phyloP scores from a whole-genome alignment of 208 protist species.

The Zelonia costaricensis region DNA sequence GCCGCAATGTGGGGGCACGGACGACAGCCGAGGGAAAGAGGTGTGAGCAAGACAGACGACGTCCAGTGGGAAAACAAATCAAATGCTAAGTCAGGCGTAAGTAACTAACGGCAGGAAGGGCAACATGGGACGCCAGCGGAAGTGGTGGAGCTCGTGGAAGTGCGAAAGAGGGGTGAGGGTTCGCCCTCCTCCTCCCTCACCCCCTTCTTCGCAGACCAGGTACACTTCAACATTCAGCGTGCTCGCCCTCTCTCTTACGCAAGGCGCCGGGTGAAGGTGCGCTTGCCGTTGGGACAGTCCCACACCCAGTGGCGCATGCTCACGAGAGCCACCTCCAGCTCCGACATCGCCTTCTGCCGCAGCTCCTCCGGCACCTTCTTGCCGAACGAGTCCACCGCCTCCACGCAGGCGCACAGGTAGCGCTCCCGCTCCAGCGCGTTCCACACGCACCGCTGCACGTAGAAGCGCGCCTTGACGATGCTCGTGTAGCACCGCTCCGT shows the following conservation, averaged over 20 bases:
- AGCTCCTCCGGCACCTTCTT: slow-evolving; percentile 81
- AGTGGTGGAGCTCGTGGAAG: too few relatives aligned
- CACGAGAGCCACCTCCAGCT: slow-evolving; percentile 77
- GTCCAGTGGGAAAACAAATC: slow-evolving; percentile 7
- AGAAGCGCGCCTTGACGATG: slow-evolving; percentile 80
- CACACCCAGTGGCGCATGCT: slow-evolving; percentile 91
- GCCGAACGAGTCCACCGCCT: slow-evolving; percentile 77
- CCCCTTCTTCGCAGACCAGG: too few relatives aligned
- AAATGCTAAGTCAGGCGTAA: slow-evolving; percentile 17
- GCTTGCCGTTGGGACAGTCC: slow-evolving; percentile 90
- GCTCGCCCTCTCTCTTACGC: too few relatives aligned
- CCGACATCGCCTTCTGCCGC: slow-evolving; percentile 70
- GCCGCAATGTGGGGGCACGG: too few relatives aligned
- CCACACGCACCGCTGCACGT: slow-evolving; percentile 82
- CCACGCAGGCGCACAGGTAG: slow-evolving; percentile 81
- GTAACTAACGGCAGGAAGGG: background rate
- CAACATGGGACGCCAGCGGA: too few relatives aligned
- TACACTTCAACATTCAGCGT: too few relatives aligned
- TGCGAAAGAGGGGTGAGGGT: background rate
- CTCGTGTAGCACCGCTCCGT: slow-evolving; percentile 82
- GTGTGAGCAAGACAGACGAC: background rate
- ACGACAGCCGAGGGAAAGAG: too few relatives aligned
- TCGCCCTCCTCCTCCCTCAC: too few relatives aligned
- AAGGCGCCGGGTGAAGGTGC: slow-evolving; percentile 70
- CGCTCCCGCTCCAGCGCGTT: slow-evolving; percentile 91